Base-by-base conservation (phyloP, 2,329 filamentous ascomycete species). In the Fusarium circinatum region DNA sequence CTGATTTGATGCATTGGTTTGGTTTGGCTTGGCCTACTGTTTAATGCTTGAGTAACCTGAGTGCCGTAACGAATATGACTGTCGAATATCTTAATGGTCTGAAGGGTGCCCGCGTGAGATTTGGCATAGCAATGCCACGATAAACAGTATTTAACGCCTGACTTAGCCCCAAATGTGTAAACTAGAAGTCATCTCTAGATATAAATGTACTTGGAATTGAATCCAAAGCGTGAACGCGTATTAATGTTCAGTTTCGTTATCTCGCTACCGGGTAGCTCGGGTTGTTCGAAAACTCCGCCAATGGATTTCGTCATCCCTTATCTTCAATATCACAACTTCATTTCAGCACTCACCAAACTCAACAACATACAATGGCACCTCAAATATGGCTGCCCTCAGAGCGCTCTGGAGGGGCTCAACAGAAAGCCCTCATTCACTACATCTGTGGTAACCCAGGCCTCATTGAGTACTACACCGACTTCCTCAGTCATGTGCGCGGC, bases 371-470 rank as follows among this genome's bases (percentile, higher is more conserved):
- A 22, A 80, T 79, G 79, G 66, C 62, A 4, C 65, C 78, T 13
- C 66, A 74, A n/a, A 76, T 82, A 45, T 81, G 75, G 58, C 65
- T 82, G 14, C 81, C 80, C 10, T 79, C 82, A 28, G 69, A 65
- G 30, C 71, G 73, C 55, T 67, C 67, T 32, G 71, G 73, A 26
- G 54, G 58, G 14, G 63, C 74, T 52, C 63, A 68, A 24, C 70
- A 71, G 20, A 82, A 78, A 68, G 83, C 82, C 68, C 87, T 95
- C 56, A 83, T 95, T 74, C 94, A 90, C 83, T 92, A 94, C 81
- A 86, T 96, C 45, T 89, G 92, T 34, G 93, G 93, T 26, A 96
- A 96, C 74, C 93, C 93, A 10, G 93, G 93, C 10, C 85, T 94
- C 24, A 88, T 95, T 57, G 89, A 87, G 63, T 96, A 93, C 85